Percentiles rank a stretch among this genome's conserved stretches.
Evolutionary conservation across 345 rosid genomes (phyloP).

Genomic region (Camelina hispida): DNA sequence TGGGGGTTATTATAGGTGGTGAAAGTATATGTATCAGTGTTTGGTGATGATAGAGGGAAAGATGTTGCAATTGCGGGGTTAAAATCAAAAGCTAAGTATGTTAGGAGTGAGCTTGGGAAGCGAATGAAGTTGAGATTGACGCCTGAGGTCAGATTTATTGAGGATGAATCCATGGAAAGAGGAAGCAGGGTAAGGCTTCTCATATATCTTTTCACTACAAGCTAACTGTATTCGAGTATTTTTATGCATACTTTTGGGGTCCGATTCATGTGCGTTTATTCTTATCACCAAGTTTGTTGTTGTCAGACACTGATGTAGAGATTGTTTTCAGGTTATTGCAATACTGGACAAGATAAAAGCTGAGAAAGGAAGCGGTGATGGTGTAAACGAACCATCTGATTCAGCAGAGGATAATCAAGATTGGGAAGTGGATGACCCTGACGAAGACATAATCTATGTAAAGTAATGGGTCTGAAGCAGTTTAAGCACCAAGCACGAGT

Average conservation of each 20-base stretch:
- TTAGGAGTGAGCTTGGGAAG: constrained; percentile 76
- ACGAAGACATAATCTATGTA: constrained; percentile 78
- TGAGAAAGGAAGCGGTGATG: constrained; percentile 51
- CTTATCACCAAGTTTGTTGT: not conserved
- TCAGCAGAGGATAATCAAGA: constrained; percentile 52
- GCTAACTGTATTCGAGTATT: not conserved
- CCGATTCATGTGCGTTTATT: not conserved
- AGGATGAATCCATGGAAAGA: constrained; percentile 86
- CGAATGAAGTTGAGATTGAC: constrained; percentile 90
- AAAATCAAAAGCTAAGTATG: constrained; percentile 81
- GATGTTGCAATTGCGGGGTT: constrained; percentile 86
- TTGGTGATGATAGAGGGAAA: constrained; percentile 95
- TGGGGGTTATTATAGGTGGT: constrained; percentile 61
- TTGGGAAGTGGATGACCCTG: constrained; percentile 79
- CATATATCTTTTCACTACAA: not conserved
- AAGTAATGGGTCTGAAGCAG: constrained; percentile 48
- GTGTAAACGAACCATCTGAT: constrained; percentile 45
- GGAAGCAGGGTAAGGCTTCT: constrained; percentile 82
- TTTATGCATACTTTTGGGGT: not conserved
- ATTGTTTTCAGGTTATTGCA: constrained; percentile 67
- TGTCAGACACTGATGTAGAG: constrained; percentile 27
- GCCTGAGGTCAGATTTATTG: constrained; percentile 86
- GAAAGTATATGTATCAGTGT: constrained; percentile 91
- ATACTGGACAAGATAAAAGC: constrained; percentile 80
- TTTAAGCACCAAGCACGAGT: constrained; percentile 5